Percentiles rank a stretch among this genome's conserved stretches.
These are phyloP conservation scores for Xerophyta viscosa DNA, from an alignment of 106 monocot genomes.

Conservation along the genomic window DNA sequence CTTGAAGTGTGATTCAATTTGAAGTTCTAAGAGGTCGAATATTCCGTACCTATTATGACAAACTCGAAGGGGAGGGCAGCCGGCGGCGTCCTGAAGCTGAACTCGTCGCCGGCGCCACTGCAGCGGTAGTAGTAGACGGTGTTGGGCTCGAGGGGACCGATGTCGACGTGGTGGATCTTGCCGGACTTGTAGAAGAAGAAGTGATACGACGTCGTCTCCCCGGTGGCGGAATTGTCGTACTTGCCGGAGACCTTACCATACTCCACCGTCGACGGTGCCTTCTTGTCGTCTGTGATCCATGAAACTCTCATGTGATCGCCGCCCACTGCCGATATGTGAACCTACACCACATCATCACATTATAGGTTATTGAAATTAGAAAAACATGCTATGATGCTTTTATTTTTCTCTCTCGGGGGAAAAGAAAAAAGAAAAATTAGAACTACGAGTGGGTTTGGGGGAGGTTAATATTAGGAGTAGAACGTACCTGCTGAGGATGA, in stretches of 20 bases:
- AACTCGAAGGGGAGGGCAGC: slow-evolving; percentile 58
- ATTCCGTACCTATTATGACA: slow-evolving; percentile 36
- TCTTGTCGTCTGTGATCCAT: slow-evolving; percentile 63
- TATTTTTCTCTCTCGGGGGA: too few species aligned
- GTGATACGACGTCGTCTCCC: slow-evolving; percentile 44
- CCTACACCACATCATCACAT: slow-evolving; percentile 15
- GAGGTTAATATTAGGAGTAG: too few species aligned
- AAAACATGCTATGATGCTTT: too few species aligned
- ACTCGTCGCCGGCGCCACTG: slow-evolving; percentile 32
- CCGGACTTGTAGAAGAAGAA: slow-evolving; percentile 71
- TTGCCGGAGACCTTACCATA: slow-evolving; percentile 43
- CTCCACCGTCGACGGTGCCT: slow-evolving; percentile 45
- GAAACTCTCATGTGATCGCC: slow-evolving; percentile 56
- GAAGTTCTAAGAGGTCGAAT: neutral
- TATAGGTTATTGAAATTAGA: too few species aligned
- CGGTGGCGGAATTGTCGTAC: slow-evolving; percentile 33
- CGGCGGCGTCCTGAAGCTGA: slow-evolving; percentile 70
- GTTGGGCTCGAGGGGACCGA: slow-evolving; percentile 57
- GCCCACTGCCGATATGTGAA: slow-evolving; percentile 63
- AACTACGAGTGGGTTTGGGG: too few species aligned
- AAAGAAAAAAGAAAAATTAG: neutral
- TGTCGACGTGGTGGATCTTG: slow-evolving; percentile 59
- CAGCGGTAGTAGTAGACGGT: slow-evolving; percentile 73
- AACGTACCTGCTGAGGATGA: slow-evolving; percentile 52
- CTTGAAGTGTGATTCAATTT: too few species aligned